Conservation (phyloP, 1,139 yeast species). For the Magnusiomyces sp. region DNA sequence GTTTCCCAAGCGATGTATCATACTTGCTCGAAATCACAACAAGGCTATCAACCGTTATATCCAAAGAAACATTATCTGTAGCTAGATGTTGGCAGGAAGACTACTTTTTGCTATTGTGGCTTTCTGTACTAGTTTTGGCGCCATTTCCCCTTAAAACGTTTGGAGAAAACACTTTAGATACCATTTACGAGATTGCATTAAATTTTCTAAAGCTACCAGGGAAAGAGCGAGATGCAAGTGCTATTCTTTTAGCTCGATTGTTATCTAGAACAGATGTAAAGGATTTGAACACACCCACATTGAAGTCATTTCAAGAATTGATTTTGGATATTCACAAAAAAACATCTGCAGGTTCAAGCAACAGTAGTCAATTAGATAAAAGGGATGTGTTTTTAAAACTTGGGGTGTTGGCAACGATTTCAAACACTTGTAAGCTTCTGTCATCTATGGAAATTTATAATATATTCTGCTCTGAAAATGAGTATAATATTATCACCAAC, state of each 20-base stretch:
- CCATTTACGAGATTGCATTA: constrained; percentile 34
- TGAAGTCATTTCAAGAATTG: too few relatives aligned
- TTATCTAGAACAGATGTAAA: constrained; percentile 34
- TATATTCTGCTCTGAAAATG: too few relatives aligned
- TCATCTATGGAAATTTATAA: constrained; percentile 13
- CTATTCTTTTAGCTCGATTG: constrained; percentile 36
- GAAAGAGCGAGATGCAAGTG: constrained; percentile 42
- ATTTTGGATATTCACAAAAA: neutral
- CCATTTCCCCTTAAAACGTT: constrained; percentile 57
- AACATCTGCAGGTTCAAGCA: too few relatives aligned
- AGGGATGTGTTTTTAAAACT: constrained; percentile 17
- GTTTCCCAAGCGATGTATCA: constrained; percentile 53
- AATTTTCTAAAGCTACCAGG: constrained; percentile 37
- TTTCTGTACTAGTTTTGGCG: constrained; percentile 54
- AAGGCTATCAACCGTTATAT: too few relatives aligned
- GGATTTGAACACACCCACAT: too few relatives aligned
- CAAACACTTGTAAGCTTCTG: constrained; percentile 15
- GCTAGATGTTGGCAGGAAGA: constrained; percentile 44
- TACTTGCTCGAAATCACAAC: constrained; percentile 32
- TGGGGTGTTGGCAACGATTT: constrained; percentile 23
- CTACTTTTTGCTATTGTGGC: constrained; percentile 63
- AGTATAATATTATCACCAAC: neutral
- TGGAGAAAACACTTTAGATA: constrained; percentile 30
- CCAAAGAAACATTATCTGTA: constrained; percentile 7
- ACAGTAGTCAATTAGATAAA: too few relatives aligned